Percentiles rank a stretch among this genome's conserved stretches.
phyloP scores from a whole-genome alignment of 805 yeast species.

The Candida nemodendra region DNA sequence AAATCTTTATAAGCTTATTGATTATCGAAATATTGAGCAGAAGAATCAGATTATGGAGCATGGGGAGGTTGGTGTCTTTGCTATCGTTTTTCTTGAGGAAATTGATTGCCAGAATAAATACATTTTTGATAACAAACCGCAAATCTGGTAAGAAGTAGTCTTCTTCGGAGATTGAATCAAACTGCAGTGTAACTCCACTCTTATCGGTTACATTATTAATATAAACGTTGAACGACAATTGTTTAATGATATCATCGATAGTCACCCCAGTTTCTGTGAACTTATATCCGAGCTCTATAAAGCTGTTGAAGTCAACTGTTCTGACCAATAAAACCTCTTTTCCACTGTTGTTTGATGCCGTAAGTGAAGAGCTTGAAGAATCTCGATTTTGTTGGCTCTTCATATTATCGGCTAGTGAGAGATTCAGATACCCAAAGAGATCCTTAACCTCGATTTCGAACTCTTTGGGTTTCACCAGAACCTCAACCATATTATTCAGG shows the following conservation, averaged over 20 bases:
- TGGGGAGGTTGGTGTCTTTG: conserved; percentile 9
- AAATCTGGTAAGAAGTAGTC: conserved; percentile 28
- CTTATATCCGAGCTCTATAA: conserved; percentile 27
- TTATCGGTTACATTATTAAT: conserved; percentile 23
- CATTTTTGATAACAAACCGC: conserved; percentile 29
- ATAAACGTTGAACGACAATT: conserved; percentile 28
- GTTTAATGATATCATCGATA: conserved; percentile 7
- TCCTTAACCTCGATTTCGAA: conserved; percentile 17
- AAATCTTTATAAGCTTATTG: conserved; percentile 29
- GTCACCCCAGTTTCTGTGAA: conserved; percentile 16
- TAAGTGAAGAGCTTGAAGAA: conserved; percentile 1
- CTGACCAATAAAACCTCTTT: conserved; percentile 18
- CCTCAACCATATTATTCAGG: conserved; percentile 25
- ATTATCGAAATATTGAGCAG: conserved; percentile 29
- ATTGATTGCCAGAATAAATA: conserved; percentile 25
- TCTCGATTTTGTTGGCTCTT: conserved; percentile 5
- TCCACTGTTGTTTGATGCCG: neutral
- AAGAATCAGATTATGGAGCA: conserved; percentile 20
- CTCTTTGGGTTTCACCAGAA: conserved; percentile 21
- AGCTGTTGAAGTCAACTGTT: conserved; percentile 26
- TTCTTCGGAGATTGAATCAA: conserved; percentile 7
- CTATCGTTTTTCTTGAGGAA: conserved; percentile 20
- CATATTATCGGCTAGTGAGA: conserved; percentile 5
- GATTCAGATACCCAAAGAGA: conserved; percentile 19
- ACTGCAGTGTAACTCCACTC: neutral